Base-by-base conservation (phyloP, 768 basidiomycete genomes). In the Serendipita indica region DNA sequence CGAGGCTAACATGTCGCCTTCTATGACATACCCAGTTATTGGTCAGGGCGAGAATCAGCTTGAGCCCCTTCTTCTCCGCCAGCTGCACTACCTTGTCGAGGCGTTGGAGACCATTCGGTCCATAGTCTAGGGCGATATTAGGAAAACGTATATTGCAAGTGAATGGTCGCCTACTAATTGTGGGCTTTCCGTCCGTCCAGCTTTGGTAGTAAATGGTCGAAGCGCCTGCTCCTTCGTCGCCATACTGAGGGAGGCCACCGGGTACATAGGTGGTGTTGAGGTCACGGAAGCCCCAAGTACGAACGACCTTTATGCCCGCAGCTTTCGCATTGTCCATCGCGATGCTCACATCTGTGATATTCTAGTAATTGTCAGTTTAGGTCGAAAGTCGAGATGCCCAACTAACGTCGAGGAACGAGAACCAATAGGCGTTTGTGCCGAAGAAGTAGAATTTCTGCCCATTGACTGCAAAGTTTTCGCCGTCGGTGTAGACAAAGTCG, bases 301-400 rank as follows among this genome's bases (percentile, higher is more conserved):
- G 62, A 12, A 62, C 34, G 33, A 60, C 54, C 52, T 33, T 37
- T 25, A 57, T 33, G 16, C 59, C 59, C 7, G 59, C 59, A 13
- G 49, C 33, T n/a, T 62, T 62, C 2, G 62, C 62, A 41, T 62
- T 46, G 46, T 62, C 62, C 62, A 61, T 62, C 2, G 62, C 60
- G 18, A 60, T 28, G 45, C 22, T 57, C 5, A 61, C 60, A 35
- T 62, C 62, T 33, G 22, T 61, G 28, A 62, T 35, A 27, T 62
- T 57, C 56, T 52, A 20, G 12, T 16, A 46, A 14, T 25, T 16
- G 45, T 16, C 35, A 37, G 35, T 37, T 10, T 10, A n/a, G 35
- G 10, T 10, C 35, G 35, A 10, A n/a, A 10, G 35, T 37, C 10
- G 35, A 37, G n/a, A 37, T n/a, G n/a, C 16, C 16, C 12, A 20